These are phyloP conservation scores for Diaporthe citriasiana DNA, from an alignment of 2,329 filamentous ascomycete species.

Conservation along the genomic window DNA sequence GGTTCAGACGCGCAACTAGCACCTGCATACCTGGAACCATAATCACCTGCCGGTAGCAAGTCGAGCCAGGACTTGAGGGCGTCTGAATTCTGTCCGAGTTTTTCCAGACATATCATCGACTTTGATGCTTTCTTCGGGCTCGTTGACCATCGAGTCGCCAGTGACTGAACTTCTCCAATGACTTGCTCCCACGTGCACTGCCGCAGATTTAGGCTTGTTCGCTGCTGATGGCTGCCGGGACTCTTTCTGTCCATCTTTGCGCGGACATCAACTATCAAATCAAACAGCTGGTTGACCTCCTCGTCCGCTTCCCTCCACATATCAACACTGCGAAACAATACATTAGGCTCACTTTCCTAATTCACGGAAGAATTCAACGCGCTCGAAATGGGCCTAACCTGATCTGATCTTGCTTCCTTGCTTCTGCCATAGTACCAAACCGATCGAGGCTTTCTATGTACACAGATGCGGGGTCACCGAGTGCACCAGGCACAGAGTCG, in stretches of 20 bases:
- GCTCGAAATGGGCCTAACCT: not conserved
- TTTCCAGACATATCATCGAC: constrained; percentile 30
- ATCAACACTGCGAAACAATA: not conserved
- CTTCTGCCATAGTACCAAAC: constrained; percentile 16
- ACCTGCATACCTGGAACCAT: constrained; percentile 30
- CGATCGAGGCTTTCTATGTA: constrained; percentile 29
- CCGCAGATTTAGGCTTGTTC: not conserved
- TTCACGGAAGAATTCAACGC: too few species aligned
- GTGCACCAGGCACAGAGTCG: not conserved
- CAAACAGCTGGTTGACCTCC: constrained; percentile 10
- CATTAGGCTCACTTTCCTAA: not conserved
- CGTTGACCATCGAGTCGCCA: constrained; percentile 5
- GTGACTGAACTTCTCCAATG: constrained; percentile 36
- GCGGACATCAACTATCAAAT: not conserved
- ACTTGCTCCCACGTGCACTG: constrained; percentile 35
- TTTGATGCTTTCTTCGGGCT: constrained; percentile 31
- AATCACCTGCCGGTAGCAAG: constrained; percentile 37
- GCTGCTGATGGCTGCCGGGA: not conserved
- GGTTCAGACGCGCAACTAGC: not conserved
- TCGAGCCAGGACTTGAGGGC: constrained; percentile 35
- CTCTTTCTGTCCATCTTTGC: constrained; percentile 19
- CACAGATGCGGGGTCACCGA: not conserved
- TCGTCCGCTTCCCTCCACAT: constrained; percentile 18
- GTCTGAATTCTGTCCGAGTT: constrained; percentile 36
- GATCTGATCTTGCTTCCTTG: constrained; percentile 13